Base-by-base conservation (phyloP, 805 yeast species). In the Pichia thaimueangensis region DNA sequence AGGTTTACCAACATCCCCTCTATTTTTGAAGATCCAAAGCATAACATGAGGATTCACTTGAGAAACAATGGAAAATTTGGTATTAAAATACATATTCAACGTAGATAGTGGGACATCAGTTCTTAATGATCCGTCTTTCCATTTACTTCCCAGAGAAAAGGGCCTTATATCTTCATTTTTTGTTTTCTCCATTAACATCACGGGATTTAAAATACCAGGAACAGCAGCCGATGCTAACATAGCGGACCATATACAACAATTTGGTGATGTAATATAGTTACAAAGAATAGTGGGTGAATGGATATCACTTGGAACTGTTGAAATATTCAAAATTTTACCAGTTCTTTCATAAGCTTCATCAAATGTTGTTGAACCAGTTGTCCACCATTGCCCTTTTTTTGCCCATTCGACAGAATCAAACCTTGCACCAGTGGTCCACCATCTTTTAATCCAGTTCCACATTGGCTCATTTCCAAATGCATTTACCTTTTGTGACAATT, bases 11-110 rank as follows among this genome's bases (percentile, higher is more conserved):
- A 84, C 84, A 2, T 86, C 78, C 1, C 94, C 94, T 51, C 80
- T 73, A 20, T 91, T 87, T 7, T 87, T 83, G 56, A 75, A 84
- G 53, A 80, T 81, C 62, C 85, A 84, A 17, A 85, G 65, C 35
- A 83, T 73, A 25, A 84, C 81, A 58, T 84, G 94, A 1, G 94
- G 93, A 57, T 85, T 84, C 7, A 84, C 91, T 63, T 84, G 94
- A 16, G 87, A 79, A 16, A 85, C 93, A 31, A 84, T 69, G 7
- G 86, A 71, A 57, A 82, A 85, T 56, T 78, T 83, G 28, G 80
- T 87, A 52, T 85, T 83, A 59, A 79, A 84, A 60, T 80, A 81
- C 8, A 82, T 76, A 62, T 83, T 83, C 47, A 84, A 66, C 0
- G 86, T 79, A 42, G 78, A 82, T 10, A 83, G 68, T 5, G 94